Base-by-base conservation (phyloP, 2,329 filamentous ascomycete species). In the Aspergillus tamarii region DNA sequence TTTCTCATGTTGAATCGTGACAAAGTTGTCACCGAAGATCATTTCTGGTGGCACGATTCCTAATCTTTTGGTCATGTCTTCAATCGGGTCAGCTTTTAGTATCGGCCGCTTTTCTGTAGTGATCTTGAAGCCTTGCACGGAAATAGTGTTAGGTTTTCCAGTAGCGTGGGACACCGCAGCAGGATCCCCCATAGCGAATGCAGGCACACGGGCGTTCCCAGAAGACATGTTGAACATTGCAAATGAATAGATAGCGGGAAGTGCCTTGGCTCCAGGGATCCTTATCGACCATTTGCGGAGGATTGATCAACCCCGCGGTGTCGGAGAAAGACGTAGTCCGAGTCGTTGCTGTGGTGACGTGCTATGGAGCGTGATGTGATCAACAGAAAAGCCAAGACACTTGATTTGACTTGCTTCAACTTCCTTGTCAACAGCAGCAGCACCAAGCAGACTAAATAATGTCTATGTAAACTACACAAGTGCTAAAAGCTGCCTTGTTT, bases 21-120 rank as follows among this genome's bases (percentile, higher is more conserved):
- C 89, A 63, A 91, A 83, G 78, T 99, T 99, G 83, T 99, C 94
- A 66, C 95, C 95, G 76, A 99, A 99, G 69, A 99, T 99, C 95
- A 99, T 99, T 82, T 99, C 95, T 10, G 95, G 95, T 46, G 94
- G 88, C 21, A 94, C 89, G 74, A 99, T 97, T 34, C 89, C 89
- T 60, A 99, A 85, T 66, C 87, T 88, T 62, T 85, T 84, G 46
- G 89, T 89, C 88, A 99, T 92, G 43, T 87, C 87, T 74, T 97
- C 93, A 74, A 99, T 98, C 57, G 93, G 91, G 7, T 87, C 91
- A 53, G 94, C 89, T 79, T 97, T 97, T 71, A 96, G 91, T 78
- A 99, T 99, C 66, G 95, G 95, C 57, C 95, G 89, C 83, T 97
- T 97, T 76, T 93, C 91, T 60, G 92, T 92, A 32, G 87, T 87